Percentiles rank a stretch among this genome's conserved stretches.
Evolutionary conservation across 176 grass and related monocot species (phyloP).

Genomic region (Eremochloa ophiuroides): DNA sequence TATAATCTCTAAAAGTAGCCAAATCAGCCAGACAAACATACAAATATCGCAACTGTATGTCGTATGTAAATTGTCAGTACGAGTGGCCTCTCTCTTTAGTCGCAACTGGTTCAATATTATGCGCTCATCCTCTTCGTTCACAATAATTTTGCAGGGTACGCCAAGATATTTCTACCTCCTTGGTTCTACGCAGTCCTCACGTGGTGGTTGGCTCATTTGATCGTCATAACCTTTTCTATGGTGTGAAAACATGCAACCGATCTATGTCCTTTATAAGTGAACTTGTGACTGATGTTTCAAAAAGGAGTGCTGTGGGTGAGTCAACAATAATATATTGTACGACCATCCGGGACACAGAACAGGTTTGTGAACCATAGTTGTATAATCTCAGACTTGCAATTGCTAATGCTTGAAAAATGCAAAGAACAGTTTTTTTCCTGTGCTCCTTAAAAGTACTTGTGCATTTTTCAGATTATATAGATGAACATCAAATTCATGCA

Average conservation of each 20-base stretch:
- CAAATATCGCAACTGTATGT: not conserved
- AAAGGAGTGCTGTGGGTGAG: conserved; percentile 45
- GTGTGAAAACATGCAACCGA: conserved; percentile 58
- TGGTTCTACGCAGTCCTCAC: conserved; percentile 55
- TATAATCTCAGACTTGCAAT: conserved; percentile 9
- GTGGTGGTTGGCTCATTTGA: conserved; percentile 78
- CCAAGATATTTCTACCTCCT: conserved; percentile 73
- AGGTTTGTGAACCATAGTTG: conserved; percentile 37
- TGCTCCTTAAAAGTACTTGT: not conserved
- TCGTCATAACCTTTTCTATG: conserved; percentile 88
- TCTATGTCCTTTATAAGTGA: conserved; percentile 62
- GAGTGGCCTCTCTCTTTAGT: not conserved
- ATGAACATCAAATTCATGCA: not conserved
- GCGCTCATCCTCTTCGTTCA: not conserved
- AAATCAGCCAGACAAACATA: not conserved
- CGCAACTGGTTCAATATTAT: conserved; percentile 6
- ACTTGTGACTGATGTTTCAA: conserved; percentile 79
- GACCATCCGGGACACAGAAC: conserved; percentile 76
- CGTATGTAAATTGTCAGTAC: not conserved
- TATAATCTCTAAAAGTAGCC: not conserved
- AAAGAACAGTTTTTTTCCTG: not conserved
- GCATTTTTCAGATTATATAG: not conserved
- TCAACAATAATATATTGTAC: conserved; percentile 96
- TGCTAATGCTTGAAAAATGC: not conserved
- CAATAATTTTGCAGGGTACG: conserved; percentile 56